These are phyloP conservation scores for Scedosporium apiospermum DNA, from an alignment of 2,329 filamentous ascomycete species.

Conservation along the genomic window DNA sequence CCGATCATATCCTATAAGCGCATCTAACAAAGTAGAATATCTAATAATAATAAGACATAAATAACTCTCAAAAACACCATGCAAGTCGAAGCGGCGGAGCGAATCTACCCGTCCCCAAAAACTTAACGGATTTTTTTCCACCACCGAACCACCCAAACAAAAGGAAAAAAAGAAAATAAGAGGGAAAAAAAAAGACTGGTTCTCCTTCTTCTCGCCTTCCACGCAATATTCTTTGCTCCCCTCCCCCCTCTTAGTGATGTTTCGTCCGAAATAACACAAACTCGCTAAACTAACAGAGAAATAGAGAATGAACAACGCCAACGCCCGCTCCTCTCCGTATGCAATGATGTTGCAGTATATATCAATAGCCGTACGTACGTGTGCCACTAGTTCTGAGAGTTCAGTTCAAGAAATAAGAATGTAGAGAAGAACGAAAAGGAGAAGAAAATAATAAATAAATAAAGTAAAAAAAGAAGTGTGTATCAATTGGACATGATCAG, in stretches of 20 bases:
- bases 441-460: not conserved
- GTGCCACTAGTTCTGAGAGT: not conserved
- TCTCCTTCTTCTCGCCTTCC: too few species aligned
- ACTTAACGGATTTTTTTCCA: too few species aligned
- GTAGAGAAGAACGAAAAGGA: not conserved
- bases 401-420: not conserved
- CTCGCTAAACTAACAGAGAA: not conserved
- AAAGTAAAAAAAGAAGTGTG: not conserved
- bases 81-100: not conserved
- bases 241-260: not conserved
- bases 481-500: too few species aligned
- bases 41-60: not conserved
- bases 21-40: not conserved
- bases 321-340: not conserved
- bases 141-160: too few species aligned
- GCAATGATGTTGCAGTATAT: not conserved
- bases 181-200: too few species aligned
- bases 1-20: not conserved
- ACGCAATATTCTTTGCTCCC: too few species aligned
- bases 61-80: conserved; percentile 1
- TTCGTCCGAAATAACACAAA: not conserved
- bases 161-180: too few species aligned
- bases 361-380: not conserved
- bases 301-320: conserved; percentile 1
- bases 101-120: not conserved